Evolutionary conservation across 805 yeast genomes (phyloP).

Genomic region (fission yeast (Schizosaccharomyces pombe)): DNA sequence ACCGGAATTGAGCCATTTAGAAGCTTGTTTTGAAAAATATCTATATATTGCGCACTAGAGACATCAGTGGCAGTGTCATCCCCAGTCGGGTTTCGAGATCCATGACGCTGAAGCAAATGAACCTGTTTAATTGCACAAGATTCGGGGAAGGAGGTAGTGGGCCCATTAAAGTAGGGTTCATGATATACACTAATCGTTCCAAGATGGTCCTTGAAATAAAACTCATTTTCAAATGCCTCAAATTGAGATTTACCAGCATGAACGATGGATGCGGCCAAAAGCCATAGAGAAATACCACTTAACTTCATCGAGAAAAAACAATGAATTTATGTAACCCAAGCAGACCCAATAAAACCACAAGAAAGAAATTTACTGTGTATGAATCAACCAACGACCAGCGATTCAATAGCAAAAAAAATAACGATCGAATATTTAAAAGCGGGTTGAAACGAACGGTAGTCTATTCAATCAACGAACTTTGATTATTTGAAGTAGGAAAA

Average conservation of each 20-base stretch:
- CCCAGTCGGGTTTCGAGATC: conserved; percentile 46
- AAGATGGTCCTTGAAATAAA: not conserved
- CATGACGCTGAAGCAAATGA: conserved; percentile 52
- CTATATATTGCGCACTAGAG: not conserved
- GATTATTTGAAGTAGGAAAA: too few species aligned
- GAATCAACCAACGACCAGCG: too few species aligned
- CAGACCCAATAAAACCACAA: too few species aligned
- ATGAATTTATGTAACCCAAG: too few species aligned
- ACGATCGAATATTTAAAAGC: too few species aligned
- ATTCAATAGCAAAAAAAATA: too few species aligned
- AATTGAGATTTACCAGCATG: not conserved
- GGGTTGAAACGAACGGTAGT: too few species aligned
- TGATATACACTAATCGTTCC: not conserved
- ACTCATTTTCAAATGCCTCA: not conserved
- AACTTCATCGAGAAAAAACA: not conserved
- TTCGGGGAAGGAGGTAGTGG: not conserved
- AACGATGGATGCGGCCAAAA: not conserved
- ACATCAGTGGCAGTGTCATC: not conserved
- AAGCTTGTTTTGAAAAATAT: not conserved
- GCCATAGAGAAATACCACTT: not conserved
- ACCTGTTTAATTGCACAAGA: conserved; percentile 29
- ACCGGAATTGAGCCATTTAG: not conserved
- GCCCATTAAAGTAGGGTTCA: not conserved
- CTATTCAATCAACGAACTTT: too few species aligned
- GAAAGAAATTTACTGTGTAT: too few species aligned